These are phyloP conservation scores for Mycena galericulata DNA, from an alignment of 768 basidiomycete species.

Conservation along the genomic window DNA sequence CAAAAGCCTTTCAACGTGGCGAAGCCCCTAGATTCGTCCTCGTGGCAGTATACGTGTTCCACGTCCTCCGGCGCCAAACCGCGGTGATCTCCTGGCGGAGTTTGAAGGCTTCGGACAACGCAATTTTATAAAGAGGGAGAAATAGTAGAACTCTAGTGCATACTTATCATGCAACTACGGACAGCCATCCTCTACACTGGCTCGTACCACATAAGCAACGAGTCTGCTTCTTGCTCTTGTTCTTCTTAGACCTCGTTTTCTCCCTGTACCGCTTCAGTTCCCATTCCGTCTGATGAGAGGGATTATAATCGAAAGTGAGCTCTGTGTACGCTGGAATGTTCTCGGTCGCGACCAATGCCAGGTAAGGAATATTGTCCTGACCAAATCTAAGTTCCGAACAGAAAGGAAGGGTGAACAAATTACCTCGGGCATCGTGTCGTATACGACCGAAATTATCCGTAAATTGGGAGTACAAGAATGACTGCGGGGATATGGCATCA, in stretches of 20 bases:
- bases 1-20: no score
- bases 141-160: no score
- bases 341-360: constrained; percentile 65
- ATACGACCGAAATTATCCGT: constrained; percentile 67
- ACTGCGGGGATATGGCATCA: constrained; percentile 48
- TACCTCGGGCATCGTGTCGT: constrained; percentile 71
- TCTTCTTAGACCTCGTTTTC: constrained; percentile 7
- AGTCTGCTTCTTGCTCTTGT: constrained; percentile 16
- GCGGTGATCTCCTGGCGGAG: no score
- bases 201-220: constrained; percentile 21
- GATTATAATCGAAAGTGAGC: constrained; percentile 76
- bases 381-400: neutral
- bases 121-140: no score
- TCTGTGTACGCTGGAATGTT: constrained; percentile 65
- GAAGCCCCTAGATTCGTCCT: no score
- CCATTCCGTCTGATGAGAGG: constrained; percentile 42
- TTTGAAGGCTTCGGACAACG: no score
- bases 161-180: constrained; percentile 17
- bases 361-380: constrained; percentile 71
- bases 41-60: no score
- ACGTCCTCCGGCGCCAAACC: no score
- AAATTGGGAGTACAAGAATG: constrained; percentile 78
- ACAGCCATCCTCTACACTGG: constrained; percentile 23
- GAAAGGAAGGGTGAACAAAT: constrained; percentile 24
- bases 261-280: constrained; percentile 13